Evolutionary conservation across 2,329 filamentous ascomycete species (phyloP).

Genomic region (Aspergillus viridinutans): DNA sequence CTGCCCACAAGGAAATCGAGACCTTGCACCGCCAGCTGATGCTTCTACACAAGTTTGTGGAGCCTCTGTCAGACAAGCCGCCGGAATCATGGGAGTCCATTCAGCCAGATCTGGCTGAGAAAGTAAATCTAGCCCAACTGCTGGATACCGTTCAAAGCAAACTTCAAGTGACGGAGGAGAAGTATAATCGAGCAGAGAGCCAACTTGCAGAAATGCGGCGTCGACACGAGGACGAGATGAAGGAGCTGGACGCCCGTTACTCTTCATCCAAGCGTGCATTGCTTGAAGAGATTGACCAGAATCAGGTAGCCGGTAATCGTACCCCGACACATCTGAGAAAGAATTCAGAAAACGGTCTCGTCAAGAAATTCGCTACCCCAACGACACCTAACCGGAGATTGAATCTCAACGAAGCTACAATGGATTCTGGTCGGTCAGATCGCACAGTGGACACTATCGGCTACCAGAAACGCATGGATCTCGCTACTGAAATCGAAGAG

Average conservation of each 20-base stretch:
- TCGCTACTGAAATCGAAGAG: constrained; percentile 85
- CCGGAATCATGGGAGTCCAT: constrained; percentile 64
- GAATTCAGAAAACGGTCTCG: constrained; percentile 50
- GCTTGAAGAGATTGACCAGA: constrained; percentile 82
- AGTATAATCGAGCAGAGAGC: constrained; percentile 73
- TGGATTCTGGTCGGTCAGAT: constrained; percentile 80
- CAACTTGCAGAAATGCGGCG: constrained; percentile 76
- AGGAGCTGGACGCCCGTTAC: constrained; percentile 59
- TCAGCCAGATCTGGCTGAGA: constrained; percentile 62
- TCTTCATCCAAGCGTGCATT: constrained; percentile 66
- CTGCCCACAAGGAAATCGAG: constrained; percentile 72
- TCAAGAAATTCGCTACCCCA: constrained; percentile 65
- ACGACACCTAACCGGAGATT: constrained; percentile 74
- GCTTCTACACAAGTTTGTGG: constrained; percentile 78
- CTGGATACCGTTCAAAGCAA: constrained; percentile 87
- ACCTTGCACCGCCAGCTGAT: constrained; percentile 77
- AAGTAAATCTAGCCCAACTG: constrained; percentile 75
- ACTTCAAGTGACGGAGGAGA: constrained; percentile 76
- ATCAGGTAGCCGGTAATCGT: constrained; percentile 67
- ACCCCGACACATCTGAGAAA: constrained; percentile 69
- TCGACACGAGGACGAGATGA: constrained; percentile 66
- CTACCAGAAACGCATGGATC: constrained; percentile 84
- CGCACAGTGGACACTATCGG: constrained; percentile 76
- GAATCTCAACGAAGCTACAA: constrained; percentile 58
- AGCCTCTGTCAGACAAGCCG: constrained; percentile 66